Percentiles rank a stretch among this genome's conserved stretches.
These are phyloP conservation scores for Aspergillus texensis DNA, from an alignment of 2,329 filamentous ascomycete species.

Conservation along the genomic window DNA sequence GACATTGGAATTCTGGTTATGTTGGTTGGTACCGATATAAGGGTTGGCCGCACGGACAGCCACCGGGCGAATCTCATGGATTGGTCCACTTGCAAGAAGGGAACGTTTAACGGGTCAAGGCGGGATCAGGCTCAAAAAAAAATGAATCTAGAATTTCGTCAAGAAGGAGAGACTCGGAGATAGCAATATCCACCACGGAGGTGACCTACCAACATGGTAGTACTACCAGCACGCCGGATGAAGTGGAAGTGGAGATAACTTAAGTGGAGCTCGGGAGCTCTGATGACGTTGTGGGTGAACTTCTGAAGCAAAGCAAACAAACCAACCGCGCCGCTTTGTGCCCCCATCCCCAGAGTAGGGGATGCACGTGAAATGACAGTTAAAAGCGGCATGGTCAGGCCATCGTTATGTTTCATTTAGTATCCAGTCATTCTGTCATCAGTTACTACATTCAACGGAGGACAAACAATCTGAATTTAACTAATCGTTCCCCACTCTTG, in stretches of 20 bases:
- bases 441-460: not conserved
- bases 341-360: too few species aligned
- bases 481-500: not conserved
- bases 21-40: slow-evolving; percentile 4
- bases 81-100: not conserved
- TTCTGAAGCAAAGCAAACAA: not conserved
- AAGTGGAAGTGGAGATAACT: not conserved
- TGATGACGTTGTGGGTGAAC: not conserved
- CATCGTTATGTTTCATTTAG: not conserved
- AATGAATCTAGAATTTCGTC: not conserved
- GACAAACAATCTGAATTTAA: not conserved
- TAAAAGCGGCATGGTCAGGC: not conserved
- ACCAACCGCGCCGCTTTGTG: not conserved
- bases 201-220: not conserved
- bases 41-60: slow-evolving; percentile 16
- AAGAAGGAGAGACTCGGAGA: not conserved
- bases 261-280: not conserved
- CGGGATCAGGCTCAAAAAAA: not conserved
- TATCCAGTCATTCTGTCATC: not conserved
- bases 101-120: not conserved
- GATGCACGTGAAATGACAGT: not conserved
- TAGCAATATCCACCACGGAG: not conserved
- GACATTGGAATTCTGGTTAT: slow-evolving; percentile 37
- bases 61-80: slow-evolving; percentile 7
- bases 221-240: not conserved